Conservation (phyloP, 495 filamentous ascomycete species). For the Trichoderma erinaceum region DNA sequence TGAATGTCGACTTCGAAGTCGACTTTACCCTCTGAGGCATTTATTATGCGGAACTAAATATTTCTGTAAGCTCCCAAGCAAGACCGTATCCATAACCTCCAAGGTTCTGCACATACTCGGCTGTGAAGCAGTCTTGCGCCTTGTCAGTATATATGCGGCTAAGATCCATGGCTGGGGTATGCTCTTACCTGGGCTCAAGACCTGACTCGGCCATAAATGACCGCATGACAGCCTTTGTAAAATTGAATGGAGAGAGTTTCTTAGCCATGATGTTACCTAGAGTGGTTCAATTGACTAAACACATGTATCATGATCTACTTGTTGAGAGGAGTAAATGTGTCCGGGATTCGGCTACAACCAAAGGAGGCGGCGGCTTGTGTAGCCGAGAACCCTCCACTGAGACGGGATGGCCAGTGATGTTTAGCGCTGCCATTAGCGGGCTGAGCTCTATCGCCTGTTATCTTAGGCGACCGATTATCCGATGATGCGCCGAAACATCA, state of each 20-base stretch:
- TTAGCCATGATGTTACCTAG: not conserved
- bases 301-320: not conserved
- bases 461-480: not conserved
- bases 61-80: not conserved
- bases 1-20: slow-evolving; percentile 81
- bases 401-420: not conserved
- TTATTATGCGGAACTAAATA: slow-evolving; percentile 64
- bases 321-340: too few relatives aligned
- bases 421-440: not conserved
- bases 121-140: not conserved
- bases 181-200: slow-evolving; percentile 69
- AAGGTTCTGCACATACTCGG: not conserved
- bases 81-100: not conserved
- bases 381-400: not conserved
- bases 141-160: not conserved
- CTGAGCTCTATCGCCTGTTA: not conserved
- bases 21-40: slow-evolving; percentile 70
- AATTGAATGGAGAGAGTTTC: slow-evolving; percentile 9
- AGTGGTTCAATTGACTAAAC: not conserved
- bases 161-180: slow-evolving; percentile 16
- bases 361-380: not conserved
- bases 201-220: slow-evolving; percentile 81
- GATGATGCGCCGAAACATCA: slow-evolving; percentile 2
- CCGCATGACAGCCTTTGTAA: slow-evolving; percentile 38
- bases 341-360: too few relatives aligned